phyloP scores from a whole-genome alignment of 23 red algal genomes.

The Chondrus crispus region DNA sequence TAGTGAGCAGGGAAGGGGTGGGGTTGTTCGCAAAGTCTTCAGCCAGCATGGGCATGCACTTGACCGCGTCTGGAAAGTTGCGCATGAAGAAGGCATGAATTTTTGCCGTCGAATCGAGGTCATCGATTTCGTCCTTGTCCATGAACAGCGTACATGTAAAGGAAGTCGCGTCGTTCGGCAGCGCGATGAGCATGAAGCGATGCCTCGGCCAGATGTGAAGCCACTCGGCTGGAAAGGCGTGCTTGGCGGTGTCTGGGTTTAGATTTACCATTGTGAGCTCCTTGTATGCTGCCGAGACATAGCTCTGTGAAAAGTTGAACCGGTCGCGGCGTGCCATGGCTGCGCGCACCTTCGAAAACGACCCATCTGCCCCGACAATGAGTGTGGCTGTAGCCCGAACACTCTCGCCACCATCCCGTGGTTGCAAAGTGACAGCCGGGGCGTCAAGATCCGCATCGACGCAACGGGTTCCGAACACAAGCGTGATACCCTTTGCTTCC shows the following conservation, averaged over 20 bases:
- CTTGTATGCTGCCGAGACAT: constrained; percentile 91
- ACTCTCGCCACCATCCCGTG: neutral
- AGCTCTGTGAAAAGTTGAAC: constrained; percentile 84
- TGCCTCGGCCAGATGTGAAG: constrained; percentile 97
- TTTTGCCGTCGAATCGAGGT: neutral
- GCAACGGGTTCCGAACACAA: constrained; percentile 59
- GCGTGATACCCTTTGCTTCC: neutral
- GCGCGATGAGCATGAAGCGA: constrained; percentile 97
- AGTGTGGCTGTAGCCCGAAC: constrained; percentile 24
- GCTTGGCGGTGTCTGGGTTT: neutral
- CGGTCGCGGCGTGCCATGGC: constrained; percentile 52
- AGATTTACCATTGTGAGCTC: constrained; percentile 71
- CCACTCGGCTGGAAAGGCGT: constrained; percentile 51
- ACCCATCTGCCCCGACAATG: constrained; percentile 94
- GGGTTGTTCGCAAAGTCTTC: constrained; percentile 69
- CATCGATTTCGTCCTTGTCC: constrained; percentile 46
- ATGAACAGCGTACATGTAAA: constrained; percentile 97
- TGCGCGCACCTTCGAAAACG: constrained; percentile 84
- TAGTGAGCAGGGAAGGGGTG: constrained; percentile 66
- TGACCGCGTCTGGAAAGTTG: constrained; percentile 80
- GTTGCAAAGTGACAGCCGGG: constrained; percentile 21
- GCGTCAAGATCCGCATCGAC: constrained; percentile 20
- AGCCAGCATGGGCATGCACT: constrained; percentile 66
- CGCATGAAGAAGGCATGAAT: constrained; percentile 69
- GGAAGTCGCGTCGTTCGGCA: constrained; percentile 84